A percentile compares a stretch with the other conserved stretches of the same genome.
phyloP scores from a whole-genome alignment of 768 basidiomycete genomes.

The Pleurotus giganteus region DNA sequence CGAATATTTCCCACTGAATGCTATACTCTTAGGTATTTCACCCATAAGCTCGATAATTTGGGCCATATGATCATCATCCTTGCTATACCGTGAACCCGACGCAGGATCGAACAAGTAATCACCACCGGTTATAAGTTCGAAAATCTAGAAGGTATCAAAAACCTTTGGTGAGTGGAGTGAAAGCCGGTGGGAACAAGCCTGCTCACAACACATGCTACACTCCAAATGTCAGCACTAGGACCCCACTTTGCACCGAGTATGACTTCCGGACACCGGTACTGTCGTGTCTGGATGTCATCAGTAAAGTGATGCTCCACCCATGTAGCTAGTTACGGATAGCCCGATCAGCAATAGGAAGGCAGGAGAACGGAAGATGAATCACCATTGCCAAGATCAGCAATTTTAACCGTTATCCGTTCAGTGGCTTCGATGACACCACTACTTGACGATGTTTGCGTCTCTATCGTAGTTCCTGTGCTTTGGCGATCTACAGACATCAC shows the following conservation, averaged over 20 bases:
- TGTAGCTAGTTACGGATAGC: slow-evolving; percentile 47
- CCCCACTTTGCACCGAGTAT: slow-evolving; percentile 97
- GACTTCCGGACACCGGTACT: slow-evolving; percentile 97
- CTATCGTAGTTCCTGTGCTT: slow-evolving; percentile 9
- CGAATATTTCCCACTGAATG: slow-evolving; percentile 89
- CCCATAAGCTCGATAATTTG: slow-evolving; percentile 97
- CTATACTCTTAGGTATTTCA: slow-evolving; percentile 80
- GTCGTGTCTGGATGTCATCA: slow-evolving; percentile 96
- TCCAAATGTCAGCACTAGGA: slow-evolving; percentile 95
- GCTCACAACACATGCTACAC: slow-evolving; percentile 88
- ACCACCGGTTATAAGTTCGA: slow-evolving; percentile 94
- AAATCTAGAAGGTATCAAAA: slow-evolving; percentile 52
- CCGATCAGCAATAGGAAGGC: slow-evolving; percentile 1
- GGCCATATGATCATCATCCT: slow-evolving; percentile 96
- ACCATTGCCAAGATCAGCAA: slow-evolving; percentile 97
- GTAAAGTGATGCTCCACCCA: slow-evolving; percentile 97
- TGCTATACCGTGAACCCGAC: slow-evolving; percentile 90
- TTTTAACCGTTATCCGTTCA: slow-evolving; percentile 94
- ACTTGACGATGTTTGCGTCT: slow-evolving; percentile 28
- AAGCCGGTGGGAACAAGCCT: background rate
- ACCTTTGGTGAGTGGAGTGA: background rate
- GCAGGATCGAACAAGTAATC: slow-evolving; percentile 99
- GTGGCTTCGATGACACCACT: slow-evolving; percentile 19
- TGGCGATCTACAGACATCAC: slow-evolving; percentile 32
- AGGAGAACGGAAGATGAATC: slow-evolving; percentile 21